Evolutionary conservation across 129 eudicot genomes (phyloP), one percentile per base, ranked within the genome.

Genomic region (Flaveria sonorensis): DNA sequence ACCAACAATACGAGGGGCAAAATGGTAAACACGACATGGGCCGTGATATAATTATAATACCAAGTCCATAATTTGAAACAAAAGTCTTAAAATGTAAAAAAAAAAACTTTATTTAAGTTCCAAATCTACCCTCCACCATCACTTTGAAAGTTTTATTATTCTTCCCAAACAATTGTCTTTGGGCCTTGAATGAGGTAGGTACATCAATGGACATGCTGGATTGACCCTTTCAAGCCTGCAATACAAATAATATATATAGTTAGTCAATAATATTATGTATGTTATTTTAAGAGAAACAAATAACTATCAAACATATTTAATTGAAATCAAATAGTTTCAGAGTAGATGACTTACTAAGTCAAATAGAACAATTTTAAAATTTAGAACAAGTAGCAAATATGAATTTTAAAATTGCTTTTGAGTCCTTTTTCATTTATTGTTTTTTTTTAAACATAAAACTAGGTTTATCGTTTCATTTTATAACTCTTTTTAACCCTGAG

Each of bases 81-180:
- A 55, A 30, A 46, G 4, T 28, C 52, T 23, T 59, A 63, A 45
- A 19, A 26, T 45, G 16, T 46, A 6, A 7, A 56, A 19, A 55
- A 30, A 28, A 28, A 13, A 52, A 43, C 21, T n/a, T 72, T 65
- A 36, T 50, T 76, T 42, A 66, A 53, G 14, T 32, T 65, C 81
- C 65, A 40, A 76, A 48, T 76, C 81, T 62, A 62, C 52, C 50
- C 67, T 14, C 19, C 67, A 30, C 14, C 81, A n/a, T 70, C n/a
- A n/a, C 1, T 57, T 78, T n/a, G 83, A 86, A 47, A 83, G 79
- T 68, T 83, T 83, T 18, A 51, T 87, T 24, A 92, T 47, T 79
- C 85, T 87, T 75, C 87, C 97, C 60, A 92, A 19, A 81, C 98
- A 92, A 72, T 90, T 92, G 76, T 92, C 98, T 71, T 83, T 85